Percentiles rank a stretch among this genome's conserved stretches.
These are phyloP conservation scores for Pezicula carpinea DNA, from an alignment of 2,329 filamentous ascomycete species.

Conservation along the genomic window DNA sequence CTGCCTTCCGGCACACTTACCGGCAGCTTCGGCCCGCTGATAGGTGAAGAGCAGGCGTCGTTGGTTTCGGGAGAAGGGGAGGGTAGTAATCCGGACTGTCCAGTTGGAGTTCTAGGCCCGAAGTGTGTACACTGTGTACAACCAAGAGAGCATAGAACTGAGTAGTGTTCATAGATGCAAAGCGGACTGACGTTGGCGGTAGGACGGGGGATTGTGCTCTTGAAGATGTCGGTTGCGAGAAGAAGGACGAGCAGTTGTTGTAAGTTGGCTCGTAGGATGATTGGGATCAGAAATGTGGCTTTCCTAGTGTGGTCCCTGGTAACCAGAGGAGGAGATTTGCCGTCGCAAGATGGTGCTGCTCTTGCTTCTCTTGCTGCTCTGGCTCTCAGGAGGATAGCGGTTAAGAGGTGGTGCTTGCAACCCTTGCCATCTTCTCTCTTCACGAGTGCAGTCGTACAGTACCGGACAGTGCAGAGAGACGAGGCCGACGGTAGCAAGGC, in stretches of 20 bases:
- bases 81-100: too few relatives aligned
- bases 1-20: slow-evolving; percentile 19
- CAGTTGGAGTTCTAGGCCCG: slow-evolving; percentile 2
- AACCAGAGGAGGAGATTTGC: neutral
- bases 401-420: slow-evolving; percentile 23
- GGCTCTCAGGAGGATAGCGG: slow-evolving; percentile 13
- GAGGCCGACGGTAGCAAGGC: neutral
- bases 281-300: too few relatives aligned
- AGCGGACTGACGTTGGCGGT: too few relatives aligned
- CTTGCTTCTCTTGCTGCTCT: slow-evolving; percentile 8
- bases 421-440: slow-evolving; percentile 12
- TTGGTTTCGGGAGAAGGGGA: slow-evolving; percentile 10
- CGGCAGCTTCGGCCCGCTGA: slow-evolving; percentile 24
- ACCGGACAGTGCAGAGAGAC: neutral
- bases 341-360: neutral
- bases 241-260: too few relatives aligned
- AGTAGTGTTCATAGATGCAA: too few relatives aligned
- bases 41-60: slow-evolving; percentile 14
- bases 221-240: too few relatives aligned
- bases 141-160: too few relatives aligned
- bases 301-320: neutral
- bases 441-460: neutral
- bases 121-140: neutral
- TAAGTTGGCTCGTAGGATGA: too few relatives aligned
- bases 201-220: too few relatives aligned